These are phyloP conservation scores for Inosperma sp. DNA, from an alignment of 768 basidiomycete genomes.

Conservation along the genomic window DNA sequence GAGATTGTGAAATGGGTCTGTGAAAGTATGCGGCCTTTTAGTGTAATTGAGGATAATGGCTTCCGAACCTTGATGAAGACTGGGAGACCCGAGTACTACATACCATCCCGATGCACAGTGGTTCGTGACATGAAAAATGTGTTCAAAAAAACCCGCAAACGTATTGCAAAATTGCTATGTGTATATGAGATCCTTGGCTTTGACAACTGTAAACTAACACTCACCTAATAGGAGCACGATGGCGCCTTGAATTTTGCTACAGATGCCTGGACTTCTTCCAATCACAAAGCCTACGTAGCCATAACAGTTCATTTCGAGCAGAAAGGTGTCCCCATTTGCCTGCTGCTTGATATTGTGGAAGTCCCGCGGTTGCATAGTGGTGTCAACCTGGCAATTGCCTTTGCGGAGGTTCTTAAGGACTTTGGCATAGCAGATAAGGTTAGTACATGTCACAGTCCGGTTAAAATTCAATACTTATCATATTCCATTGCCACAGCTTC, in stretches of 20 bases:
- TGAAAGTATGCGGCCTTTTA: constrained; percentile 30
- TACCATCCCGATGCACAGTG: constrained; percentile 32
- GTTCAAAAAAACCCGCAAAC: constrained; percentile 15
- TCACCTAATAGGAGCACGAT: constrained; percentile 1
- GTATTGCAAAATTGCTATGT: not conserved
- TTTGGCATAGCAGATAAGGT: constrained; percentile 34
- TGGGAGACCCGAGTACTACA: constrained; percentile 28
- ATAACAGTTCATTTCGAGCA: constrained; percentile 32
- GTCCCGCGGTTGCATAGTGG: constrained; percentile 31
- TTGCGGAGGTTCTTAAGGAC: constrained; percentile 27
- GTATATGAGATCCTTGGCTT: not conserved
- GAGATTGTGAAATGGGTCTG: constrained; percentile 34
- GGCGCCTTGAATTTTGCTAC: constrained; percentile 14
- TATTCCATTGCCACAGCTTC: too few species aligned
- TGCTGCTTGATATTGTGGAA: constrained; percentile 37
- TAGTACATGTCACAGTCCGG: constrained; percentile 3
- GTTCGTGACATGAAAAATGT: constrained; percentile 22
- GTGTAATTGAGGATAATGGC: constrained; percentile 27
- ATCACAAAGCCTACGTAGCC: constrained; percentile 30
- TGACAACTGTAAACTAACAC: not conserved
- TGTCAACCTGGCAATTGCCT: constrained; percentile 30
- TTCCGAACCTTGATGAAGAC: constrained; percentile 32
- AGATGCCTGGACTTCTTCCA: constrained; percentile 37
- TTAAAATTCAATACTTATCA: constrained; percentile 5
- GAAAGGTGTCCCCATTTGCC: constrained; percentile 21